Evolutionary conservation across 495 filamentous ascomycete species (phyloP).

Genomic region (Elaphomyces granulatus): DNA sequence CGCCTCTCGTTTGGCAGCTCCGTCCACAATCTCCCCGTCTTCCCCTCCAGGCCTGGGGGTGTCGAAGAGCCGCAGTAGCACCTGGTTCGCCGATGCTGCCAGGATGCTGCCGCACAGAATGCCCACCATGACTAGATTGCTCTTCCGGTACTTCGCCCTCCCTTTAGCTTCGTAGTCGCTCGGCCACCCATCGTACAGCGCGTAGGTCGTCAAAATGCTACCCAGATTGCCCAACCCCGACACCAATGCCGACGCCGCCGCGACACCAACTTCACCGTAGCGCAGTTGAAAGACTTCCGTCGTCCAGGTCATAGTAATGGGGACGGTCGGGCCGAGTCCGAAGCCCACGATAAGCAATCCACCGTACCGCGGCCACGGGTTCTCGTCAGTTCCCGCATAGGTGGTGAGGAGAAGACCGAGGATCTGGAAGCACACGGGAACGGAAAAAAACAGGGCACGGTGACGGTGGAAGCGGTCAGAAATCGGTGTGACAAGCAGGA

Average conservation of each 20-base stretch:
- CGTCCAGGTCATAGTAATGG: constrained; percentile 88
- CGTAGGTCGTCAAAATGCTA: constrained; percentile 76
- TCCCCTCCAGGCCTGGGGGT: constrained; percentile 33
- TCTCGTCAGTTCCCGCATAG: constrained; percentile 47
- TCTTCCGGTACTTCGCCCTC: constrained; percentile 59
- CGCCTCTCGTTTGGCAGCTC: constrained; percentile 53
- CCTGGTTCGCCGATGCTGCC: constrained; percentile 49
- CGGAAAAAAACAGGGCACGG: constrained; percentile 70
- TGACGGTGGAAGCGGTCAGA: constrained; percentile 76
- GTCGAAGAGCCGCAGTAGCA: constrained; percentile 49
- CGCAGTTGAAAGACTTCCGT: constrained; percentile 80
- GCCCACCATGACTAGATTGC: constrained; percentile 77
- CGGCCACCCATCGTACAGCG: constrained; percentile 74
- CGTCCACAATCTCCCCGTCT: constrained; percentile 44
- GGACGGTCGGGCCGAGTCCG: constrained; percentile 81
- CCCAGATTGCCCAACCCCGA: constrained; percentile 77
- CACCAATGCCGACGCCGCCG: constrained; percentile 74
- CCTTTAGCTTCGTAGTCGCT: constrained; percentile 50
- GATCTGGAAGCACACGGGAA: constrained; percentile 64
- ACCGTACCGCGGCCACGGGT: constrained; percentile 74
- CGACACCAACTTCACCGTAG: constrained; percentile 83
- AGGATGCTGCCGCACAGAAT: constrained; percentile 68
- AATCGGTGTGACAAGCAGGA: constrained; percentile 70
- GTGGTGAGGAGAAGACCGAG: constrained; percentile 66
- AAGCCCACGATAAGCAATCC: constrained; percentile 85